Base-by-base conservation (phyloP, 2,329 filamentous ascomycete genomes). In the Colletotrichum caudatum region DNA sequence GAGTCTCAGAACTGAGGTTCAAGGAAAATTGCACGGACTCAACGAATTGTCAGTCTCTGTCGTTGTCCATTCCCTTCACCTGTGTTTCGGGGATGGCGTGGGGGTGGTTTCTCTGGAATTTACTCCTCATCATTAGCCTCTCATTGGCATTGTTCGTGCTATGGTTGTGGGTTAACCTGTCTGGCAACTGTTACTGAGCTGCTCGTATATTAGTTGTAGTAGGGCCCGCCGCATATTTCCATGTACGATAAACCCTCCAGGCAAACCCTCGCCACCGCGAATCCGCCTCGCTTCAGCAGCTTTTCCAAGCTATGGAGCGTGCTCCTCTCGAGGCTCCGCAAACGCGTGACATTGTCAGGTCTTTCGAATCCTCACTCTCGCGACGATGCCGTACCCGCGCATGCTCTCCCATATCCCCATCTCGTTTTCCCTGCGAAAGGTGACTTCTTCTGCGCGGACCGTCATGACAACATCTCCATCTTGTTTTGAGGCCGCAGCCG, bases 341-440 rank as follows among this genome's bases (percentile, higher is more conserved):
- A 35, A 18, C 33, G 46, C 3, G 29, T 29, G 29, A 29, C 29
- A n/a, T 29, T 9, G 33, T 64, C 66, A 48, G 71, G 29, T 26
- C 33, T 44, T 46, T 18, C 70, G 66, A 23, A 80, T 68, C n/a
- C 74, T 66, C 3, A 88, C 78, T 0, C 77, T 79, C 1, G 87
- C 80, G 18, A 87, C 83, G 39, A 89, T 78, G 0, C 82, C 86
- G 81, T 83, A 88, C 2, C 87, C 87, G 2, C 81, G 82, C 72
- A 79, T 78, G 41, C 84, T 86, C 76, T 89, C 86, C 82, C 83
- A 86, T 1, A 89, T 77, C 0, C 86, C 87, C 75, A 89, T 80
- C 18, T 83, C 84, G 29, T 86, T 89, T 77, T 87, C 82, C 57
- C 76, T 76, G n/a, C 87, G 77, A 68, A 89, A 88, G 0, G 85